Base-by-base conservation (phyloP, 2,329 filamentous ascomycete species). In the Scedosporium apiospermum region DNA sequence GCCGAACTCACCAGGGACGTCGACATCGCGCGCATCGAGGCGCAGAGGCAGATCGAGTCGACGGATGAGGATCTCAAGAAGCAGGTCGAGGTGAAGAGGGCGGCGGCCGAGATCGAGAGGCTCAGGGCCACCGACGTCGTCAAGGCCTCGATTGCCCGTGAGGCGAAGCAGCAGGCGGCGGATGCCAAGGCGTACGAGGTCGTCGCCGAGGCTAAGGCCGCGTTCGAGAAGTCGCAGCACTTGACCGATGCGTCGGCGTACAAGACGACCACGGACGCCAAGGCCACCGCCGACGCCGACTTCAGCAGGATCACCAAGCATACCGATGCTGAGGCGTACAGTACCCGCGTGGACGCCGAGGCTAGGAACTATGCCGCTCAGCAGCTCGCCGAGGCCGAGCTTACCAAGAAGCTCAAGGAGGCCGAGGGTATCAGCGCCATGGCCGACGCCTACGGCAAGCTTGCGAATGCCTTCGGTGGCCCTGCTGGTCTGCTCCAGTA, bases 11-110 rank as follows among this genome's bases (percentile, higher is more conserved):
- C 85, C 67, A 84, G 88, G 42, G 88, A 91, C 65, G 86, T 95
- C 59, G 86, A 91, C 58, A 85, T 96, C 62, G 86, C 88, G 30
- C 85, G 88, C 59, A 90, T 96, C 71, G 80, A 87, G 64, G 90
- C 91, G 0, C 79, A 83, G 66, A 88, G 91, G 62, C 81, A 85
- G 9, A 88, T 90, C 1, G 89, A 96, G 76, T 82, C 83, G 65
- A 85, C 82, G 67, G 91, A 96, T 74, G 89, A 91, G 60, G 90
- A 95, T 67, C 80, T 96, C 61, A 90, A 91, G 78, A 87, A 83
- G 66, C 81, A 88, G 14, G 90, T 96, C 65, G 86, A 96, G 76
- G 77, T 86, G 67, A 90, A 88, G 80, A 87, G 89, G 63, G 91
- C 89, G 0, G 83, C 84, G 38, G 92, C 91, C 67, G 90, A 95